These are phyloP conservation scores for Suillus subluteus DNA, from an alignment of 768 basidiomycete genomes.

Conservation along the genomic window DNA sequence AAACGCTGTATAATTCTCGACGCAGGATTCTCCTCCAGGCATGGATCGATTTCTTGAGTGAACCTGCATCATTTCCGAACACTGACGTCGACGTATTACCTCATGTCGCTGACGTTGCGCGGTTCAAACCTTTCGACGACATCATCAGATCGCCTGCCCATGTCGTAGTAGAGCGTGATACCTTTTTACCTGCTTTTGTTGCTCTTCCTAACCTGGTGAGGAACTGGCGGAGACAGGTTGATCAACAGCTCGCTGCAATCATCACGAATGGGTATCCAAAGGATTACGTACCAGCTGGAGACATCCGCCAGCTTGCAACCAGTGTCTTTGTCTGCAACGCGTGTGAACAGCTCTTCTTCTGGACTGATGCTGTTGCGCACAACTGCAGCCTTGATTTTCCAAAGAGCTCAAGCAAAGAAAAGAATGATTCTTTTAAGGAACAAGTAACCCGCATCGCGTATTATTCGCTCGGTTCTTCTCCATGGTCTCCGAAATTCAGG, in stretches of 20 bases:
- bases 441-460: not conserved
- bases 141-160: conserved; percentile 28
- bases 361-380: conserved; percentile 8
- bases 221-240: conserved; percentile 29
- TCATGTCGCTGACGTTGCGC: conserved; percentile 30
- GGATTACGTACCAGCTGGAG: conserved; percentile 21
- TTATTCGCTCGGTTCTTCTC: conserved; percentile 4
- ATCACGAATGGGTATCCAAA: conserved; percentile 24
- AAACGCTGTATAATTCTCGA: conserved; percentile 30
- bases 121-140: conserved; percentile 23
- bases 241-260: conserved; percentile 32
- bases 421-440: not conserved
- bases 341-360: conserved; percentile 13
- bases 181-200: conserved; percentile 21
- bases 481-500: conserved; percentile 10
- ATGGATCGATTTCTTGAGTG: conserved; percentile 26
- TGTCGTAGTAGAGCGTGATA: conserved; percentile 12
- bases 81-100: conserved; percentile 25
- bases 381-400: conserved; percentile 3
- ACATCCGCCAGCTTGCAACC: conserved; percentile 28
- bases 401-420: not conserved
- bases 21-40: conserved; percentile 29
- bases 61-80: conserved; percentile 20
- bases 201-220: conserved; percentile 20
- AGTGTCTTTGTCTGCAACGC: conserved; percentile 30